A percentile compares a stretch with the other conserved stretches of the same genome.
Conservation (phyloP, 495 filamentous ascomycete species). For the Penicillium cataractarum region DNA sequence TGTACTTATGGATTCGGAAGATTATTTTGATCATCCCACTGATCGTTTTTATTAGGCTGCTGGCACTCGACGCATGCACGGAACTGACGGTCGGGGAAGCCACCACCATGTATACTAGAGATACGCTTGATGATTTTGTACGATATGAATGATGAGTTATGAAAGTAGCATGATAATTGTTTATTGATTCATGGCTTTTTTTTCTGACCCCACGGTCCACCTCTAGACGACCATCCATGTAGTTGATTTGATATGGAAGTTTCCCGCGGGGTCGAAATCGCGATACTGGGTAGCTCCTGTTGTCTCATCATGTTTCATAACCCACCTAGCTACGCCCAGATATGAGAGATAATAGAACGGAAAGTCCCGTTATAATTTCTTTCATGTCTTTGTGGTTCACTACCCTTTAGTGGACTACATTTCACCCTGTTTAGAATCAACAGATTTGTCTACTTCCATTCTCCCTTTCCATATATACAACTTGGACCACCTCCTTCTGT, state of each 20-base stretch:
- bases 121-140: neutral
- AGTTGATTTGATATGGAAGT: neutral
- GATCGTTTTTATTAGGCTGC: conserved; percentile 56
- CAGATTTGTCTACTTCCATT: no score
- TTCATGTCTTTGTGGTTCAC: no score
- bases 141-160: conserved; percentile 9
- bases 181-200: neutral
- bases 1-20: conserved; percentile 4
- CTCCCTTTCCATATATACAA: no score
- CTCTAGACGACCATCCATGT: neutral
- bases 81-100: conserved; percentile 66
- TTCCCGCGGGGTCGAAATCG: no score
- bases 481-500: no score
- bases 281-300: no score
- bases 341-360: no score
- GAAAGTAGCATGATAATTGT: neutral
- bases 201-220: neutral
- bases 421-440: no score
- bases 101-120: conserved; percentile 35
- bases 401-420: no score
- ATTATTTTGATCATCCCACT: conserved; percentile 1
- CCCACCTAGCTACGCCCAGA: no score
- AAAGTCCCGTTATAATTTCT: no score
- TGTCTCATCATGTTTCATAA: no score
- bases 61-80: conserved; percentile 70